Evolutionary conservation across 2,329 filamentous ascomycete species (phyloP), one percentile per base, ranked within the genome.

Genomic region (Microcyclospora tardicrescens): DNA sequence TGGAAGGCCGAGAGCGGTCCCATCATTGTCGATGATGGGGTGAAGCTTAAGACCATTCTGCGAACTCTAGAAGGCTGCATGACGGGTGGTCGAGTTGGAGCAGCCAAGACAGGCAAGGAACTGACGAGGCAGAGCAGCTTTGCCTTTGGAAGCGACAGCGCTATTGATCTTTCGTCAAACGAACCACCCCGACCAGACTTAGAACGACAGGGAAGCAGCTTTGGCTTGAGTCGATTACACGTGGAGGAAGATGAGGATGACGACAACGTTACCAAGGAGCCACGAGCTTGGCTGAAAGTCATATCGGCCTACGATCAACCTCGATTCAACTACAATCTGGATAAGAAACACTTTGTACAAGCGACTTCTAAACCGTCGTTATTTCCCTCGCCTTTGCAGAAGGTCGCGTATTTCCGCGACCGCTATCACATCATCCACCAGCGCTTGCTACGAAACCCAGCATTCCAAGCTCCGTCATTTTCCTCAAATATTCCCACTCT

Each of bases 381-480:
- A 8, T 64, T 98, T 45, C 85, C 93, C 0, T 67, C 75, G 8
- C 77, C 85, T 12, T 75, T 78, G 5, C 81, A 87, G 54, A 94
- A 93, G 60, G 94, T 85, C 2, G 69, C 77, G 2, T 67, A 91
- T 33, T 95, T 95, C 62, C 77, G 86, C 47, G 87, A 95, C 58
- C 75, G 87, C 45, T 96, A 93, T 59, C 82, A 94, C 52, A 73
- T 96, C 39, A 81, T 96, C 36, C 83, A 95, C 58, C 89, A 96
- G 59, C 79, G 91, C 13, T 73, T 96, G 13, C 73, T 96, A 31
- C 80, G 91, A 35, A 95, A 95, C 56, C 86, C 95, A 60, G 79
- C 84, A 14, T 98, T 98, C 52, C 87, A 95, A 58, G 77, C 77
- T 14, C 85, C 86, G 1, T 71, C 81, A 14, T 77, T 93, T 39